Conservation (phyloP, 768 basidiomycete species). For the Kwoniella sp. region DNA sequence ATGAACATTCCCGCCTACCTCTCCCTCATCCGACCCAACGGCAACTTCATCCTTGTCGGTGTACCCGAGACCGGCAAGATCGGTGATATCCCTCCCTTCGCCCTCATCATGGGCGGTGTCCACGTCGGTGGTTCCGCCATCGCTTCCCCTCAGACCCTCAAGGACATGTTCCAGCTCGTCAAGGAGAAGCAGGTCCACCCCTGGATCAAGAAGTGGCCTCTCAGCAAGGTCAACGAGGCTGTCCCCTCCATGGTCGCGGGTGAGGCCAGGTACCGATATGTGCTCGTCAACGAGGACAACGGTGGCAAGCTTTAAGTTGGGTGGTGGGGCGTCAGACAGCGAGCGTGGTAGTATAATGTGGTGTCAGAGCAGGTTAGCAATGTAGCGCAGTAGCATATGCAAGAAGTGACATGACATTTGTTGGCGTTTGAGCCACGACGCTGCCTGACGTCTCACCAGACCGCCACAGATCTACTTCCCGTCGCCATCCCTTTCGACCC, state of each 20-base stretch:
- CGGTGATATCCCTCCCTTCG: constrained; percentile 47
- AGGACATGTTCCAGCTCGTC: constrained; percentile 31
- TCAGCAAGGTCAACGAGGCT: constrained; percentile 41
- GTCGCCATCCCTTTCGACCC: constrained; percentile 9
- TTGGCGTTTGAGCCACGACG: no score
- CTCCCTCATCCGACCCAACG: constrained; percentile 36
- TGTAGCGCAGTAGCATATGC: no score
- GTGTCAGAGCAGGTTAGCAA: no score
- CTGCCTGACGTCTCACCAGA: no score
- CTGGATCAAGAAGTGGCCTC: constrained; percentile 38
- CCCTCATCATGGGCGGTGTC: constrained; percentile 50
- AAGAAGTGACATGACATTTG: no score
- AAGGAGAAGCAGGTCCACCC: constrained; percentile 40
- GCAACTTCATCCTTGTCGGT: constrained; percentile 43
- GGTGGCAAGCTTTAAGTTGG: constrained; percentile 27
- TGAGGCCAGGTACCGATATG: constrained; percentile 41
- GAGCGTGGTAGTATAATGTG: no score
- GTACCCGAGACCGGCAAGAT: constrained; percentile 50
- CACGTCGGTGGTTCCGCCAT: constrained; percentile 37
- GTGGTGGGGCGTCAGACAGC: no score
- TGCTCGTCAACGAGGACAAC: constrained; percentile 44
- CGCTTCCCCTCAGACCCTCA: constrained; percentile 31
- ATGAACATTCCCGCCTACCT: constrained; percentile 43
- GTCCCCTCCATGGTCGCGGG: constrained; percentile 34
- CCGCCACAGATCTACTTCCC: neutral